Evolutionary conservation across 2,329 filamentous ascomycete genomes (phyloP), one percentile per base, ranked within the genome.

Genomic region (Mycosphaerella sp.): DNA sequence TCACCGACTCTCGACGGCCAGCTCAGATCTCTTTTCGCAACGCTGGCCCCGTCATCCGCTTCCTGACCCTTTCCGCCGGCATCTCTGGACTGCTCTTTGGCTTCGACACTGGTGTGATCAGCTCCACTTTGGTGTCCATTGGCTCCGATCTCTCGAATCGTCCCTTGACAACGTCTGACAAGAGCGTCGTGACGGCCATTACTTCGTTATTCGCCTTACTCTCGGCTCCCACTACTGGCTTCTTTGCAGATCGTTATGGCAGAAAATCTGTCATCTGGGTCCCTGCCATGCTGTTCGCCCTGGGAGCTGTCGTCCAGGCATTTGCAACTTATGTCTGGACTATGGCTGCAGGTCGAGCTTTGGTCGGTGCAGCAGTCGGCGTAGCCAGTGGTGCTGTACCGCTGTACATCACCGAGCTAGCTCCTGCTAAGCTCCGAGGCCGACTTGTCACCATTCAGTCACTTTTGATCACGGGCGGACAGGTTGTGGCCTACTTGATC

Each of bases 401-500:
- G 41, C 69, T 96, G 60, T 77, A 72, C 46, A 62, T 65, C 45
- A 57, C 58, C 5, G 63, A 65, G 46, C 53, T 64, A 13, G 57
- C 62, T 10, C 62, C 62, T 6, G 59, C 60, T 6, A 56, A 57
- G 47, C 36, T 86, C 54, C 76, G 91, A 49, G 91, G 91, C 12
- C 75, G 86, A 36, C 73, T 97, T 36, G 86, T 96, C 3, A 94
- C 89, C 1, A 79, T 93, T 50, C 84, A 88, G 53, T 82, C 85
- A 21, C 72, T 96, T 17, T 89, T 94, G 60, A 85, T 96, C 50
- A 95, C 90, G 0, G 75, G 87, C 9, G 91, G 91, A 0, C 90
- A 96, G 70, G 87, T 95, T 1, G 79, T 94, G 16, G 90, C 91
- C 2, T 96, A 96, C 68, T 66, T 94, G 1, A 72, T 89, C 6